Percentiles rank a stretch among this genome's conserved stretches.
phyloP scores from a whole-genome alignment of 805 yeast species.

The Myxozyma vanderwaltii region DNA sequence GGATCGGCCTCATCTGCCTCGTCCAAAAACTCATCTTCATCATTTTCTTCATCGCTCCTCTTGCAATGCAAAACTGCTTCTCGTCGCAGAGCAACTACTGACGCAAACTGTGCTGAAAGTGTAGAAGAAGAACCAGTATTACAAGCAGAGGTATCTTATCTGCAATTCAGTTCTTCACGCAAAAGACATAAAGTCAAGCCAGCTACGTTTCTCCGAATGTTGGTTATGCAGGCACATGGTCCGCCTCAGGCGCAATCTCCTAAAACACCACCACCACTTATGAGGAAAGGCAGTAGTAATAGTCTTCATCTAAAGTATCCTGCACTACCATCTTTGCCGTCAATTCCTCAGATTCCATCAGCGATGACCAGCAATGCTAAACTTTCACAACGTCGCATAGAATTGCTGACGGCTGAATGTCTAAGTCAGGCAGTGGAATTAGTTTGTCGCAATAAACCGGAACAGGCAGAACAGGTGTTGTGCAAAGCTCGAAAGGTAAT shows the following conservation, averaged over 20 bases:
- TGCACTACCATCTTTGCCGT: neutral
- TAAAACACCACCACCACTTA: neutral
- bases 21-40: neutral
- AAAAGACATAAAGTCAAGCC: constrained; percentile 13
- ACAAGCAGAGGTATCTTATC: constrained; percentile 1
- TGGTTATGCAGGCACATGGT: neutral
- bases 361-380: neutral
- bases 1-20: neutral
- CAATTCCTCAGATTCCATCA: neutral
- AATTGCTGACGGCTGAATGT: constrained; percentile 16
- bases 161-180: constrained; percentile 6
- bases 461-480: constrained; percentile 11
- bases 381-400: neutral
- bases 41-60: constrained; percentile 1
- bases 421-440: constrained; percentile 8
- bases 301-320: neutral
- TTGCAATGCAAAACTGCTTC: neutral
- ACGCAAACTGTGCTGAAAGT: neutral
- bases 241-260: neutral
- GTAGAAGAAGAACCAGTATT: neutral
- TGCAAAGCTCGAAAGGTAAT: constrained; percentile 10
- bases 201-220: neutral
- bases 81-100: neutral
- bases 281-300: neutral
- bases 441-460: constrained; percentile 14